Percentiles rank a stretch among this genome's conserved stretches.
Conservation (phyloP, 331 rosid genomes). For the Cydonia oblonga region DNA sequence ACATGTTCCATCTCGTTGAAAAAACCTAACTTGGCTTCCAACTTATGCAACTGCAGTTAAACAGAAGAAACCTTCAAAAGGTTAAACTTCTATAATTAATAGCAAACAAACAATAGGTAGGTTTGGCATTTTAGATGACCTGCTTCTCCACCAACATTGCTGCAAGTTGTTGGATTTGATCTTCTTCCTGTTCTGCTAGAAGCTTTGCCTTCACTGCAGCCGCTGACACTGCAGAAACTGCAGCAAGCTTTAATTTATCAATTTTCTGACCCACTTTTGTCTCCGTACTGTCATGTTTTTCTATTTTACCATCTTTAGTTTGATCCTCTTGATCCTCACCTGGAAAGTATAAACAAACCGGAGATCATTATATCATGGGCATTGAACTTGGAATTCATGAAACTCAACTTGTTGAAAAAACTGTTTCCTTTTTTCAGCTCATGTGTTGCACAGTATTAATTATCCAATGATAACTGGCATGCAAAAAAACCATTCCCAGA, state of each 20-base stretch:
- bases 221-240: conserved; percentile 66
- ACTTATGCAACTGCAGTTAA: conserved; percentile 67
- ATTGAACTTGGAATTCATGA: background rate
- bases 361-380: background rate
- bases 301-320: conserved; percentile 28
- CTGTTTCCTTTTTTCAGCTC: background rate
- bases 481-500: background rate
- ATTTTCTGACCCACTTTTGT: conserved; percentile 28
- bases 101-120: background rate
- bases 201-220: conserved; percentile 87
- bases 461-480: background rate
- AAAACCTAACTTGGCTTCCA: conserved; percentile 74
- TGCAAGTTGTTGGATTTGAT: conserved; percentile 64
- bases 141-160: conserved; percentile 67
- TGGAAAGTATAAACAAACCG: conserved; percentile 15
- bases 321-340: conserved; percentile 38
- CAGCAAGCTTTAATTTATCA: conserved; percentile 64
- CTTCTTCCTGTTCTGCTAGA: conserved; percentile 81
- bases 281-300: conserved; percentile 15
- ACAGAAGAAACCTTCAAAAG: conserved; percentile 10
- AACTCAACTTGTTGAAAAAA: background rate
- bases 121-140: conserved; percentile 31
- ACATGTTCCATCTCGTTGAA: conserved; percentile 71
- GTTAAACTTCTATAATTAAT: background rate
- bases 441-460: background rate